Conservation (phyloP, 2,329 filamentous ascomycete species). For the Aspergillus sp. region DNA sequence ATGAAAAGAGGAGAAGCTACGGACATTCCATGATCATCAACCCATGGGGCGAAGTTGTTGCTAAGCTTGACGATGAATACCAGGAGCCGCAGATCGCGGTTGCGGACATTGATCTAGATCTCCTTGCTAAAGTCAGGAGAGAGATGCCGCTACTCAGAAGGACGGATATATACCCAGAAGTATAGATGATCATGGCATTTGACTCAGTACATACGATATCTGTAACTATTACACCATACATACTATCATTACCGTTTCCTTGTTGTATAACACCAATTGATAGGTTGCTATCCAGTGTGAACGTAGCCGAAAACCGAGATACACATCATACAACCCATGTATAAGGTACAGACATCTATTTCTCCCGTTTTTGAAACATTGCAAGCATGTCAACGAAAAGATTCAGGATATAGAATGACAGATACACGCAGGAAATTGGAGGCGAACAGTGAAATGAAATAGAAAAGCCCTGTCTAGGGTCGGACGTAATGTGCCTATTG, state of each 20-base stretch:
- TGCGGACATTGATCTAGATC: slow-evolving; percentile 57
- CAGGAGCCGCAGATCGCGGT: slow-evolving; percentile 50
- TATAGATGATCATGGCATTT: slow-evolving; percentile 29
- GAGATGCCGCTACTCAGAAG: slow-evolving; percentile 61
- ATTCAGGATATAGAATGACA: slow-evolving; percentile 23
- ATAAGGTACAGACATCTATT: slow-evolving; percentile 9
- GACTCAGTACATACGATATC: neutral
- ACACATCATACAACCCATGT: neutral
- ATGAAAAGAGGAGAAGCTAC: slow-evolving; percentile 76
- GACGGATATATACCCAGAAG: slow-evolving; percentile 52
- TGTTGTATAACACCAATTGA: neutral
- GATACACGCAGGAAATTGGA: slow-evolving; percentile 25
- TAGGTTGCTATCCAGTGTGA: neutral
- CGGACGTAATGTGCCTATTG: slow-evolving; percentile 33
- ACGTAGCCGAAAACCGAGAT: neutral
- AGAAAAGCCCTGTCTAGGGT: slow-evolving; percentile 36
- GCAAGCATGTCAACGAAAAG: slow-evolving; percentile 16
- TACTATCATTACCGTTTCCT: neutral
- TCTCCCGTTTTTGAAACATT: slow-evolving; percentile 13
- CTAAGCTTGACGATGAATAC: slow-evolving; percentile 57
- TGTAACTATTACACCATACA: neutral
- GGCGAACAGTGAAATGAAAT: slow-evolving; percentile 31
- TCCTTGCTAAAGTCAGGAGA: slow-evolving; percentile 54
- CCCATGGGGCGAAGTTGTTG: slow-evolving; percentile 78
- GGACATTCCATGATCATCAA: slow-evolving; percentile 83